Evolutionary conservation across 257 asterid species (phyloP).

Genomic region (Solanum habrochaites): DNA sequence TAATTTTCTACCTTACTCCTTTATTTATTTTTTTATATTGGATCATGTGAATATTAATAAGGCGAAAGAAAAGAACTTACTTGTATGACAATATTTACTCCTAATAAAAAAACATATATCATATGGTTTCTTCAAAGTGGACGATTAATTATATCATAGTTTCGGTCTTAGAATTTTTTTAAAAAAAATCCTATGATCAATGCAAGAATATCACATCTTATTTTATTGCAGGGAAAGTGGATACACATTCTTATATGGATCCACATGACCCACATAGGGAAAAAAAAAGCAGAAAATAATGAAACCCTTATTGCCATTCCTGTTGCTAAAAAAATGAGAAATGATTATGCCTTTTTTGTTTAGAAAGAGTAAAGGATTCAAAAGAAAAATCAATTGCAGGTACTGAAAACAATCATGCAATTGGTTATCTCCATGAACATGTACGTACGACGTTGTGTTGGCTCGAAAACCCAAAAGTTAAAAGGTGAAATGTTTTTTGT

Average conservation of each 20-base stretch:
- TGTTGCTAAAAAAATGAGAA: not conserved
- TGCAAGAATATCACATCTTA: not conserved
- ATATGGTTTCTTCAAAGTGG: not conserved
- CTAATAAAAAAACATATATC: too few species aligned
- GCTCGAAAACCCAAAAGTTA: not conserved
- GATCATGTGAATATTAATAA: too few species aligned
- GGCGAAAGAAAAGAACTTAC: not conserved
- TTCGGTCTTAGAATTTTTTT: too few species aligned
- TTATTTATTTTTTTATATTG: too few species aligned
- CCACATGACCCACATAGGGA: not conserved
- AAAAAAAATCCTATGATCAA: not conserved
- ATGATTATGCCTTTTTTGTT: not conserved
- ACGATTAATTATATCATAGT: not conserved
- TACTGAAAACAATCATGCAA: not conserved
- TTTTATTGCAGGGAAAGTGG: not conserved
- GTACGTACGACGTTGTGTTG: not conserved
- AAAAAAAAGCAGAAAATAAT: not conserved
- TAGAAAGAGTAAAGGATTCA: not conserved
- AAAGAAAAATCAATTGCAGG: not conserved
- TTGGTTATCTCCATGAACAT: not conserved
- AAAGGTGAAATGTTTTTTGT: not conserved
- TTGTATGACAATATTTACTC: not conserved
- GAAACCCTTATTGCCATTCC: not conserved
- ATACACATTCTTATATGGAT: not conserved
- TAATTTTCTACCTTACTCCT: too few species aligned